A percentile compares a stretch with the other conserved stretches of the same genome.
Conservation (phyloP, 768 basidiomycete species). For the Leucocoprinus birnbaumii region DNA sequence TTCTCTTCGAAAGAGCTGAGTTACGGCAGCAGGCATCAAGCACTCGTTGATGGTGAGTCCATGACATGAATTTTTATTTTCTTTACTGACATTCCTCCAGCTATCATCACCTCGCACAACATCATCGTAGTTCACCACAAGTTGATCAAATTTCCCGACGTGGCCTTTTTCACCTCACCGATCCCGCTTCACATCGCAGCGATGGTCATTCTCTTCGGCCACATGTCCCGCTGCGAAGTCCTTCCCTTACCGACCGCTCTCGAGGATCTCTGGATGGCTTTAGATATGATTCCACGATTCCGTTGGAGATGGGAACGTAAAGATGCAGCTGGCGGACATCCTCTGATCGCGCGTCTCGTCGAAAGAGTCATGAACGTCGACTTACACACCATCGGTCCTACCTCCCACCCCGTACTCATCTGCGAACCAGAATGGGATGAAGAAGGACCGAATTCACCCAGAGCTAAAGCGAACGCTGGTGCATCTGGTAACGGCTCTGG, state of each 20-base stretch:
- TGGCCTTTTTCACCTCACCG: constrained; percentile 86
- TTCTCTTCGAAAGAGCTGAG: constrained; percentile 75
- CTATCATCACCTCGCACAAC: constrained; percentile 85
- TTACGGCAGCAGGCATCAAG: constrained; percentile 62
- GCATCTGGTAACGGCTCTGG: background rate
- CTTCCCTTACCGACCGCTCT: constrained; percentile 63
- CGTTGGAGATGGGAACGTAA: constrained; percentile 92
- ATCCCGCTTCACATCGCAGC: constrained; percentile 88
- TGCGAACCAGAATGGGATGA: constrained; percentile 56
- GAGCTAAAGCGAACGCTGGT: constrained; percentile 18
- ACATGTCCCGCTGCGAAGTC: constrained; percentile 74
- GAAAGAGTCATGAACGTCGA: constrained; percentile 77
- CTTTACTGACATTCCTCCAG: constrained; percentile 30
- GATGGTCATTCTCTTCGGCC: constrained; percentile 88
- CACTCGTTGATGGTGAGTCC: constrained; percentile 70
- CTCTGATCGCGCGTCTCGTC: constrained; percentile 80
- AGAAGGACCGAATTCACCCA: constrained; percentile 30
- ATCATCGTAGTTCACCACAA: constrained; percentile 82
- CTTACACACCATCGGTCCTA: constrained; percentile 55
- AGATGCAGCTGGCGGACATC: constrained; percentile 75
- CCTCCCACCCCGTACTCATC: constrained; percentile 41
- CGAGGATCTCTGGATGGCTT: constrained; percentile 84
- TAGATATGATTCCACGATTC: constrained; percentile 86
- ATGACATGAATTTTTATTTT: background rate
- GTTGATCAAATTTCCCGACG: constrained; percentile 81